Evolutionary conservation across 2,329 filamentous ascomycete species (phyloP).

Genomic region (Rhinocladiella mackenziei): DNA sequence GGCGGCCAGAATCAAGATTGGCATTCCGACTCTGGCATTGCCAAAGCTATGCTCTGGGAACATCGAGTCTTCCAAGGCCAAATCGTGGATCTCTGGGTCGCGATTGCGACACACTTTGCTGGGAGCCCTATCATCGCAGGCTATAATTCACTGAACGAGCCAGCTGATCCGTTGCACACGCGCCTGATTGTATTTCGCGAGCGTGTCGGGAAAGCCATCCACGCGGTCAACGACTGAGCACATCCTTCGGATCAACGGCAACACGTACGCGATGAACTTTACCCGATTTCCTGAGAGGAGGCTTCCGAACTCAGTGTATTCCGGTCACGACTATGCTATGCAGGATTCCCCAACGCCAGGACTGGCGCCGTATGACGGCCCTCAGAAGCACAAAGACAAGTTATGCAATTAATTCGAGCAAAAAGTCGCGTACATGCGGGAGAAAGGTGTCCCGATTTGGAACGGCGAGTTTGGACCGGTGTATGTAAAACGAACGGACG

Average conservation of each 20-base stretch:
- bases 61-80: not conserved
- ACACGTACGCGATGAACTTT: not conserved
- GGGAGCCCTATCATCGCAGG: slow-evolving; percentile 46
- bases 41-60: not conserved
- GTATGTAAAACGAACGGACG: too few species aligned
- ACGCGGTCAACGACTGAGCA: not conserved
- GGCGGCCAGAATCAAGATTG: slow-evolving; percentile 43
- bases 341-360: not conserved
- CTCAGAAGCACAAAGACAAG: too few species aligned
- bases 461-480: slow-evolving; percentile 51
- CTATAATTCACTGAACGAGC: slow-evolving; percentile 52
- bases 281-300: not conserved
- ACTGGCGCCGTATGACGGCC: too few species aligned
- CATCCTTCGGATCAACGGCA: not conserved
- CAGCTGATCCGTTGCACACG: slow-evolving; percentile 45
- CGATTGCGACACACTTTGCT: not conserved
- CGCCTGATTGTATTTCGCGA: slow-evolving; percentile 40
- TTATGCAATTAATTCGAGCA: too few species aligned
- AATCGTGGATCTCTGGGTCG: not conserved
- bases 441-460: slow-evolving; percentile 44
- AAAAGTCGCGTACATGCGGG: slow-evolving; percentile 40
- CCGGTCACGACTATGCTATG: not conserved
- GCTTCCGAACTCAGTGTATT: not conserved
- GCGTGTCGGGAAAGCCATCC: not conserved
- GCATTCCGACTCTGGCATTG: slow-evolving; percentile 47